Evolutionary conservation across 2,329 filamentous ascomycete genomes (phyloP).

Genomic region (Pyrenochaeta sp.): DNA sequence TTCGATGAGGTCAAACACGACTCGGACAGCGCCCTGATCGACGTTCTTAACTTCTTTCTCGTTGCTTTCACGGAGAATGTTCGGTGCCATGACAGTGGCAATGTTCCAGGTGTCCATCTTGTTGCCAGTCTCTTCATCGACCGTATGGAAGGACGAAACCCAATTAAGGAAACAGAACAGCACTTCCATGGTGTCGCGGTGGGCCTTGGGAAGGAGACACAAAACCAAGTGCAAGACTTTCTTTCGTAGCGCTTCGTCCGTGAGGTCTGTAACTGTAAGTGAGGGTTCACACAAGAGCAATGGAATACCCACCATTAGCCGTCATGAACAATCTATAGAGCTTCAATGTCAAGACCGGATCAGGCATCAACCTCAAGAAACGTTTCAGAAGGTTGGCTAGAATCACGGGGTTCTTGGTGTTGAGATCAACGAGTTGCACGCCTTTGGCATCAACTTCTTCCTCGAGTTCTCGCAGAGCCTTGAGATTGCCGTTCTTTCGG

Average conservation of each 20-base stretch:
- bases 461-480: constrained; percentile 84
- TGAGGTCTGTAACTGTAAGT: constrained; percentile 65
- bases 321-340: constrained; percentile 89
- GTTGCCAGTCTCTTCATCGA: constrained; percentile 95
- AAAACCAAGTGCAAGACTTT: constrained; percentile 89
- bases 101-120: constrained; percentile 99
- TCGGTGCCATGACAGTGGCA: constrained; percentile 95
- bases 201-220: constrained; percentile 88
- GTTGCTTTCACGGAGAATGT: constrained; percentile 79
- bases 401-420: constrained; percentile 89
- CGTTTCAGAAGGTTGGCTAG: constrained; percentile 93
- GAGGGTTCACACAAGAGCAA: neutral
- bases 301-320: constrained; percentile 70
- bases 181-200: constrained; percentile 93
- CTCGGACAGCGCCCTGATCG: constrained; percentile 91
- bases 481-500: constrained; percentile 98
- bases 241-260: constrained; percentile 80
- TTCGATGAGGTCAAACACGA: constrained; percentile 88
- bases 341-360: constrained; percentile 94
- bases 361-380: constrained; percentile 91
- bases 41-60: constrained; percentile 68
- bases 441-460: constrained; percentile 87
- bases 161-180: constrained; percentile 96
- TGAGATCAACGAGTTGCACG: constrained; percentile 84
- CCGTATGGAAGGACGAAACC: constrained; percentile 95